Percentiles rank a stretch among this genome's conserved stretches.
These are phyloP conservation scores for Chrysosporium queenslandicum DNA, from an alignment of 2,329 filamentous ascomycete species.

Conservation along the genomic window DNA sequence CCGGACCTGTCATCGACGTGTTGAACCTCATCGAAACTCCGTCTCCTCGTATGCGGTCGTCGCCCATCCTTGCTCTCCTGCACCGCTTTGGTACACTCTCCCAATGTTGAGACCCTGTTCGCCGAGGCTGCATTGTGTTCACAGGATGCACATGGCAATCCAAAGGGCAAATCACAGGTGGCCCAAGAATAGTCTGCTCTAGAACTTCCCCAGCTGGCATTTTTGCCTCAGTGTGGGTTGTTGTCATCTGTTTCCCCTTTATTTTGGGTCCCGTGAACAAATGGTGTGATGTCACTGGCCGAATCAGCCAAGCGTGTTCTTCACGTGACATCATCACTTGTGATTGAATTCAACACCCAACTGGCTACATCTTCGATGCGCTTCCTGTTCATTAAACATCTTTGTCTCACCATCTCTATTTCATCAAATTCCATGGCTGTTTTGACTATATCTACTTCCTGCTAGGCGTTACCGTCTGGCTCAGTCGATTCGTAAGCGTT, in stretches of 20 bases:
- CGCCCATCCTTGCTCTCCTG: neutral
- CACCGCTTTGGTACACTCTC: neutral
- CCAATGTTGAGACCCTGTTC: neutral
- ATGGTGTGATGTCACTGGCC: constrained; percentile 34
- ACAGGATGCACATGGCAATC: neutral
- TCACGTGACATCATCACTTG: constrained; percentile 31
- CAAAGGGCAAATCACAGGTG: too few relatives aligned
- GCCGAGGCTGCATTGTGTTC: neutral
- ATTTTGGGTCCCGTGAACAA: constrained; percentile 28
- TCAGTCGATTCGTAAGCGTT: constrained; percentile 32
- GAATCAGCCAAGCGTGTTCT: constrained; percentile 12
- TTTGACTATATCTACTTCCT: constrained; percentile 20
- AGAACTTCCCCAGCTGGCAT: neutral
- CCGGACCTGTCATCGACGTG: neutral
- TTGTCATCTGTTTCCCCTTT: neutral
- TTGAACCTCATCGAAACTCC: neutral
- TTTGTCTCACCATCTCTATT: constrained; percentile 14
- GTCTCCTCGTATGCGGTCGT: too few relatives aligned
- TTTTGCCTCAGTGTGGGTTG: neutral
- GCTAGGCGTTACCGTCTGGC: constrained; percentile 42
- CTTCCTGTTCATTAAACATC: constrained; percentile 9
- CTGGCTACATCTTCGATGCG: constrained; percentile 14
- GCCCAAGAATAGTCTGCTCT: too few relatives aligned
- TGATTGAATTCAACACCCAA: constrained; percentile 15
- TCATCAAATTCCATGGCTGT: constrained; percentile 19